phyloP scores from a whole-genome alignment of 176 grass and related monocot species.

The Avena sativa region DNA sequence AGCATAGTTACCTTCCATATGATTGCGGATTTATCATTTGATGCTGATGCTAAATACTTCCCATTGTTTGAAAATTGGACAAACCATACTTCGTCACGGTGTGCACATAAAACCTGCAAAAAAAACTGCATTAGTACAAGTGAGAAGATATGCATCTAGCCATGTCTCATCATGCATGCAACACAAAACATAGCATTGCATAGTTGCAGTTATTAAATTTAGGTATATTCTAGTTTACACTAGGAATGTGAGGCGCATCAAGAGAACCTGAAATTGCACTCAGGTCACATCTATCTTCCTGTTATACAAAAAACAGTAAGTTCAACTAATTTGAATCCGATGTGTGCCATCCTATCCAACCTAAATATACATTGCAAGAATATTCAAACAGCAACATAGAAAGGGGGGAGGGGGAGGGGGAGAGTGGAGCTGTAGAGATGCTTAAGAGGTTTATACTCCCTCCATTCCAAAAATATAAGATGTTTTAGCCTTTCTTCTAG shows the following conservation, averaged over 20 bases:
- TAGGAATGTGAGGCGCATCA: not conserved
- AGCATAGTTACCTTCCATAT: conserved; percentile 93
- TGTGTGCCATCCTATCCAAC: not conserved
- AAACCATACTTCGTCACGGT: conserved; percentile 93
- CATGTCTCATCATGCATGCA: conserved; percentile 13
- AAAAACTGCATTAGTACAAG: conserved; percentile 33
- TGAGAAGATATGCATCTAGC: conserved; percentile 29
- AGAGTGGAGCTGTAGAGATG: not conserved
- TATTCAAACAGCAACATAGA: conserved; percentile 9
- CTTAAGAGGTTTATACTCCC: not conserved
- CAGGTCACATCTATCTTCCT: not conserved
- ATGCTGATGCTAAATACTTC: conserved; percentile 90
- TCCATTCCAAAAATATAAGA: too few relatives aligned
- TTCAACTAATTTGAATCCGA: not conserved
- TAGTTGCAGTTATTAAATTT: not conserved
- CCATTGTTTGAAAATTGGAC: conserved; percentile 91
- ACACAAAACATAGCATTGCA: conserved; percentile 9
- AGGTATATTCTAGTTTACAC: not conserved
- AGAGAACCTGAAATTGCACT: not conserved
- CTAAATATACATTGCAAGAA: conserved; percentile 19
- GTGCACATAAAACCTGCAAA: conserved; percentile 71
- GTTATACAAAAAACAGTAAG: not conserved
- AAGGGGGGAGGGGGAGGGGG: too few relatives aligned
- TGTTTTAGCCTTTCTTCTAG: too few relatives aligned
- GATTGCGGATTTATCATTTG: conserved; percentile 81